A percentile compares a stretch with the other conserved stretches of the same genome.
phyloP scores from a whole-genome alignment of 225 moss, liverwort and hornwort genomes.

The Marchantia paleacea region DNA sequence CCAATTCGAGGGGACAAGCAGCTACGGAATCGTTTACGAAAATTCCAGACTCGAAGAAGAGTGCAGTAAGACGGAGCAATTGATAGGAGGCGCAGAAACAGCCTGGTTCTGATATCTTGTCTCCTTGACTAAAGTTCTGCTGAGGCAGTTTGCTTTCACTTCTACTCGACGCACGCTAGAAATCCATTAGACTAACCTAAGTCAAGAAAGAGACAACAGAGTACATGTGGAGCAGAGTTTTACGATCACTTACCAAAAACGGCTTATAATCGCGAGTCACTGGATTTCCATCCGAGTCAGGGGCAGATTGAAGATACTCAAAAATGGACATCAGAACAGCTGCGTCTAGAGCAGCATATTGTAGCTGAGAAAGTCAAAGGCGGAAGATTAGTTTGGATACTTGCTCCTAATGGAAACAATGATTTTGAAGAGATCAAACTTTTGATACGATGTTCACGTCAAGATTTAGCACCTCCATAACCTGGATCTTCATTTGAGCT shows the following conservation, averaged over 20 bases:
- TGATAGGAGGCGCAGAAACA: too few species aligned
- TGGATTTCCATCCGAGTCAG: conserved; percentile 19
- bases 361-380: conserved; percentile 13
- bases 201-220: background rate
- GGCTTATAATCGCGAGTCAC: conserved; percentile 21
- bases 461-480: background rate
- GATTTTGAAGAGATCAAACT: background rate
- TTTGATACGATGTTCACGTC: background rate
- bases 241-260: conserved; percentile 7
- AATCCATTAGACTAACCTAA: background rate
- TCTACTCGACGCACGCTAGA: background rate
- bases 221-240: background rate
- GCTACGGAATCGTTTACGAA: too few species aligned
- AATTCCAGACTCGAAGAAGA: too few species aligned
- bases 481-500: background rate
- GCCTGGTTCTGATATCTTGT: too few species aligned
- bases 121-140: too few species aligned
- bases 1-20: too few species aligned
- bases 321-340: conserved; percentile 30
- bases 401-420: background rate
- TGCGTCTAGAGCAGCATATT: conserved; percentile 33
- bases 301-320: conserved; percentile 23
- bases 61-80: too few species aligned
- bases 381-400: background rate
- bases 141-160: background rate